Evolutionary conservation across 257 asterid species (phyloP).

Genomic region (Capsicum pubescens): DNA sequence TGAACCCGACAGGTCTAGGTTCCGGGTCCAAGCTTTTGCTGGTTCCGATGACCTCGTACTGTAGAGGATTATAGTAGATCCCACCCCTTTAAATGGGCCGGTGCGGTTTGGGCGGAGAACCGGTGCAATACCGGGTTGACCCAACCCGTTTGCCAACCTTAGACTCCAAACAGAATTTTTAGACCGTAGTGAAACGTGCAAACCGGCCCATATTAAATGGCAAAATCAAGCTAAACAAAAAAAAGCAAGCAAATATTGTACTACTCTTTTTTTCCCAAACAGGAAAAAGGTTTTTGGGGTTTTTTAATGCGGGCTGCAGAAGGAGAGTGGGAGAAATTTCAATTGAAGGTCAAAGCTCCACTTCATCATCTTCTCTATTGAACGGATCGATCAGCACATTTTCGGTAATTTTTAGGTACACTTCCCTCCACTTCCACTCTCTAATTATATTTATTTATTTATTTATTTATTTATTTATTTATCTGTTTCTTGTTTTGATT

Average conservation of each 20-base stretch:
- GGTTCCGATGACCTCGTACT: too few relatives aligned
- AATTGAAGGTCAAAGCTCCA: background rate
- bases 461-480: background rate
- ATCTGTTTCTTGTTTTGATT: background rate
- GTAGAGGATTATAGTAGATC: too few relatives aligned
- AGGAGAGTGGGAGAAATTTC: constrained; percentile 8
- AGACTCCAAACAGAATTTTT: background rate
- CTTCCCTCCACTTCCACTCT: background rate
- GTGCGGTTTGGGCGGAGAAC: too few relatives aligned
- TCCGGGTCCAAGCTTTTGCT: too few relatives aligned
- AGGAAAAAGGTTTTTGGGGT: background rate
- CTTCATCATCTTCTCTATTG: background rate
- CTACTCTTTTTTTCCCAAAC: background rate
- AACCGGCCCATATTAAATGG: background rate
- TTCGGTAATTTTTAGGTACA: background rate
- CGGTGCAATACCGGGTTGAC: too few relatives aligned
- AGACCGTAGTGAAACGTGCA: background rate
- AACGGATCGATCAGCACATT: background rate
- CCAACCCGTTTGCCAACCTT: too few relatives aligned
- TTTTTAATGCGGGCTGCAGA: background rate
- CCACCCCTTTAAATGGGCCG: too few relatives aligned
- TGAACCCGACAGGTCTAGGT: too few relatives aligned
- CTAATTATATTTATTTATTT: background rate
- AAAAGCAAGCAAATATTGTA: background rate
- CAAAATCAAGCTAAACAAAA: background rate